Conservation (phyloP, 441 rosid species). For the Aleurites moluccanus region DNA sequence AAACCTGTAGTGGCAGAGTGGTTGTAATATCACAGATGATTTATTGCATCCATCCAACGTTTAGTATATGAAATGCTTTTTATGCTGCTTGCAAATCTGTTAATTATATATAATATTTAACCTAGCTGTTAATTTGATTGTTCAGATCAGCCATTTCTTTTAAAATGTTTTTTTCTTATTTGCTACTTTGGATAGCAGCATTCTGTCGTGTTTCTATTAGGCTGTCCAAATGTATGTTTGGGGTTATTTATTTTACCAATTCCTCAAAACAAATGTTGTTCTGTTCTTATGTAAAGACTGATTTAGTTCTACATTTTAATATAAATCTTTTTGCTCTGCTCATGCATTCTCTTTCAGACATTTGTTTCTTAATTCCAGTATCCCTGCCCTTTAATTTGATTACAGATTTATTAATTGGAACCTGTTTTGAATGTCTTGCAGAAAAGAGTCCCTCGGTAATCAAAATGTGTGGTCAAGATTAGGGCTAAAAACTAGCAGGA, state of each 20-base stretch:
- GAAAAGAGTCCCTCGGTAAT: background rate
- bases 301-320: background rate
- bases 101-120: background rate
- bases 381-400: background rate
- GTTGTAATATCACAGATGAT: background rate
- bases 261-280: background rate
- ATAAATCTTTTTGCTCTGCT: background rate
- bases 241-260: background rate
- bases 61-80: background rate
- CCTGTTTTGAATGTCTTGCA: background rate
- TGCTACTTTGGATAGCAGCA: background rate
- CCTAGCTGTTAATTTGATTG: background rate
- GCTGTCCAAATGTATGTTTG: background rate
- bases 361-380: background rate
- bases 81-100: background rate
- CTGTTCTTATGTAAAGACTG: background rate
- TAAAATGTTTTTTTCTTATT: background rate
- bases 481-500: constrained; percentile 8
- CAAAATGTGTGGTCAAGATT: constrained; percentile 5
- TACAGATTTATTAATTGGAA: background rate
- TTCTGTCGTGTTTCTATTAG: background rate
- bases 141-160: background rate
- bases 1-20: background rate
- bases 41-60: background rate
- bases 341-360: background rate